Evolutionary conservation across 257 asterid genomes (phyloP).

Genomic region (Penstemon newberryi): DNA sequence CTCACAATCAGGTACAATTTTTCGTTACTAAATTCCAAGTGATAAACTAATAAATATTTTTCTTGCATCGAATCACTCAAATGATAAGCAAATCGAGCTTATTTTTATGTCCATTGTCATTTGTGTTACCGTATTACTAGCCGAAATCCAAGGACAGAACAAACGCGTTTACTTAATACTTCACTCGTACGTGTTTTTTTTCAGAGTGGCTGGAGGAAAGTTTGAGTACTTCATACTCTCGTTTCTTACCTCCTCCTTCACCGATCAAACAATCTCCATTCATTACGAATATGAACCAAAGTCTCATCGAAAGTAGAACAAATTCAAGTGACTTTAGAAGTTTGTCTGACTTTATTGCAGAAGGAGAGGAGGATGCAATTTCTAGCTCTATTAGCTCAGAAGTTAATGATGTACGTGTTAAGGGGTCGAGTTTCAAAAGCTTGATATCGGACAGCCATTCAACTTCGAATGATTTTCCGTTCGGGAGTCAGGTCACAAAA

Average conservation of each 20-base stretch:
- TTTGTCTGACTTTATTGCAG: conserved; percentile 28
- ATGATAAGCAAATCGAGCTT: too few species aligned
- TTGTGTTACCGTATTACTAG: too few species aligned
- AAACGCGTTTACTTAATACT: conserved; percentile 4
- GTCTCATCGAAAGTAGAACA: conserved; percentile 29
- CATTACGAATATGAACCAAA: conserved; percentile 33
- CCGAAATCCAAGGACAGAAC: not conserved
- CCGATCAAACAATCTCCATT: conserved; percentile 42
- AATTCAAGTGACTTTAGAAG: conserved; percentile 18
- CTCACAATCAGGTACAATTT: conserved; percentile 36
- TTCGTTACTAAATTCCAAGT: not conserved
- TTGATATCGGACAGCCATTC: conserved; percentile 24
- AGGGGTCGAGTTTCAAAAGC: conserved; percentile 40
- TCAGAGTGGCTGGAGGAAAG: conserved; percentile 41
- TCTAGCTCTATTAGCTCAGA: conserved; percentile 29
- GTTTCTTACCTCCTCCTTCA: conserved; percentile 33
- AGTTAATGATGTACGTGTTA: conserved; percentile 14
- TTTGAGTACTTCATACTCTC: conserved; percentile 34
- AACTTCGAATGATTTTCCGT: conserved; percentile 29
- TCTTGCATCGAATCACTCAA: too few species aligned
- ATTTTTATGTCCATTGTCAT: too few species aligned
- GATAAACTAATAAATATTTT: not conserved
- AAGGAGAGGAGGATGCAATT: conserved; percentile 27
- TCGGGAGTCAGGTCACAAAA: conserved; percentile 37
- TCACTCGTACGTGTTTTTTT: conserved; percentile 15